Evolutionary conservation across 2,329 filamentous ascomycete species (phyloP), one percentile per base, ranked within the genome.

Genomic region (Berkeleyomyces rouxiae): DNA sequence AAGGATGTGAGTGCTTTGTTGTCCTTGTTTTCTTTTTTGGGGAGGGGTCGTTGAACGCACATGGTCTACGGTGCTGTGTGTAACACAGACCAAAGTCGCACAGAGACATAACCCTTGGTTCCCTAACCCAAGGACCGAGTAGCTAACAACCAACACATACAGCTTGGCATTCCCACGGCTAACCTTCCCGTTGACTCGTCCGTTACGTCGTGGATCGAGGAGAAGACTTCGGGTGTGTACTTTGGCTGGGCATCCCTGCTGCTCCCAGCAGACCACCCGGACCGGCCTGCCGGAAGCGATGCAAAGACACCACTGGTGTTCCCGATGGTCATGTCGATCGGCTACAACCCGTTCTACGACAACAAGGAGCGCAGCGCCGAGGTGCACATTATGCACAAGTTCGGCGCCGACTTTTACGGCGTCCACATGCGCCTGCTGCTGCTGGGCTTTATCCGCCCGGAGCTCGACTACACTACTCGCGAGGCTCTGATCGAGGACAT

Each of bases 261-360:
- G 65, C 78, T 86, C 7, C 76, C 81, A 0, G 1, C 72, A 0
- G 64, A 71, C 1, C 79, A 82, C 68, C 76, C 80, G 0, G 73
- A 80, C 67, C 69, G 67, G 57, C 66, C 65, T 10, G 59, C 67
- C 53, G 57, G 66, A 69, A 68, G 63, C 68, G 69, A 67, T 68
- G 66, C 43, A 66, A 71, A 67, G 66, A 64, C 37, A 40, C 66
- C 58, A 13, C 33, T 57, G 53, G 77, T 93, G 63, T 89, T 86
- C 73, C 89, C 89, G 0, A 93, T 95, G 81, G 90, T 95, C 67
- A 88, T 96, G 85, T 89, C 84, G 65, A 92, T 96, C 67, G 93
- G 93, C 53, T 97, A 91, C 81, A 99, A 97, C 74, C 93, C 93
- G 0, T 97, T 91, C 75, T 99, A 96, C 80, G 90, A 91, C 72